phyloP scores from a whole-genome alignment of 148 eudicot genomes.

The Fagopyrum homotropicum region DNA sequence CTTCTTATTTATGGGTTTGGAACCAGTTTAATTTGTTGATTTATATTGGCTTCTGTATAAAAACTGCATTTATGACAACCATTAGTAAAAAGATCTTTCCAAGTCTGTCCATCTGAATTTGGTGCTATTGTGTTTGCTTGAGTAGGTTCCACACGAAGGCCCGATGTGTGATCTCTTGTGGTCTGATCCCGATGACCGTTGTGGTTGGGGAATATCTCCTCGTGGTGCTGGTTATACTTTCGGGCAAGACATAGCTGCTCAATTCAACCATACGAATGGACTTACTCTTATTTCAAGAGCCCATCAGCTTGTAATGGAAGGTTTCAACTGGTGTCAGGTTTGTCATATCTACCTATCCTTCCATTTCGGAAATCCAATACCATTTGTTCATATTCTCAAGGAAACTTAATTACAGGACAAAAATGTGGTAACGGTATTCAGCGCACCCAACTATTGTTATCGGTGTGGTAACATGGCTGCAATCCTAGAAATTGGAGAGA shows the following conservation, averaged over 20 bases:
- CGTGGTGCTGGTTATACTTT: conserved; percentile 33
- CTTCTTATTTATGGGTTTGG: background rate
- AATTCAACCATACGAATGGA: conserved; percentile 30
- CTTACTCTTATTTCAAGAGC: conserved; percentile 28
- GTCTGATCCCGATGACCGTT: conserved; percentile 32
- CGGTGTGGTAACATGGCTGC: conserved; percentile 34
- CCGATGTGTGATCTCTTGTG: conserved; percentile 33
- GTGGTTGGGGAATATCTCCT: conserved; percentile 35
- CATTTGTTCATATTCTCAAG: background rate
- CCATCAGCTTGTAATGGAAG: conserved; percentile 35
- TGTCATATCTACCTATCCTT: background rate
- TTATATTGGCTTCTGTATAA: background rate
- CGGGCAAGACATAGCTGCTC: conserved; percentile 27
- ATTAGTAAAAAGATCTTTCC: background rate
- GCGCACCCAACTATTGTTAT: conserved; percentile 34
- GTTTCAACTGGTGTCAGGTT: conserved; percentile 30
- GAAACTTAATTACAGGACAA: conserved; percentile 19
- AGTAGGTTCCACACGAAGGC: conserved; percentile 28
- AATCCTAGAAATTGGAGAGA: conserved; percentile 26
- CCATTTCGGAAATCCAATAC: background rate
- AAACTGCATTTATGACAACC: background rate
- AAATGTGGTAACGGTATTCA: conserved; percentile 30
- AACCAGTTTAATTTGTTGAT: background rate
- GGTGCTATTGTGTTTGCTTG: background rate
- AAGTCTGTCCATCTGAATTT: background rate